phyloP scores from a whole-genome alignment of 805 yeast species.

The Metschnikowia orientalis region DNA sequence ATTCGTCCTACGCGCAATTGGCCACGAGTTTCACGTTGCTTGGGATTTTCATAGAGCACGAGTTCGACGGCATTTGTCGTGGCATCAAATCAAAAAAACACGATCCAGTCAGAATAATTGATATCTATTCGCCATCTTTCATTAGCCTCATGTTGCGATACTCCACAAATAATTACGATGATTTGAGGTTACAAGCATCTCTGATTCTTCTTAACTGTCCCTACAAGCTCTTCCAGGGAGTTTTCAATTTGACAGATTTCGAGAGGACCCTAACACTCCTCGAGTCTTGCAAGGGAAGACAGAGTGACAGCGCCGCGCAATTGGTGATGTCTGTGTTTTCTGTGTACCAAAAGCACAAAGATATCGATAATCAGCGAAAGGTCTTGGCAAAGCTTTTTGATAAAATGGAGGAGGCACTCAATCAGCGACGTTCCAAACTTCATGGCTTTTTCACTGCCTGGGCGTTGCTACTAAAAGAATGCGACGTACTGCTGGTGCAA shows the following conservation, averaged over 20 bases:
- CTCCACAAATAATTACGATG: slow-evolving; percentile 69
- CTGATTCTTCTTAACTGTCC: slow-evolving; percentile 12
- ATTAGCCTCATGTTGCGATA: slow-evolving; percentile 54
- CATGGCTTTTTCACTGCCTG: slow-evolving; percentile 67
- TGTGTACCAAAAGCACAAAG: slow-evolving; percentile 6
- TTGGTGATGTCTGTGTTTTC: slow-evolving; percentile 49
- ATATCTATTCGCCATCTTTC: slow-evolving; percentile 7
- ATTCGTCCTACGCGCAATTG: slow-evolving; percentile 41
- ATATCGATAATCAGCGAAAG: too few species aligned
- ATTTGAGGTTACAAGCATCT: slow-evolving; percentile 45
- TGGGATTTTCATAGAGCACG: slow-evolving; percentile 45
- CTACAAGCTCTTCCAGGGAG: slow-evolving; percentile 2
- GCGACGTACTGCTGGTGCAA: too few species aligned
- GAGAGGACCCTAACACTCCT: slow-evolving; percentile 20
- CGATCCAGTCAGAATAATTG: slow-evolving; percentile 2
- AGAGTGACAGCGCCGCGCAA: slow-evolving; percentile 77
- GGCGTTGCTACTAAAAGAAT: too few species aligned
- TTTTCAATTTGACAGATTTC: slow-evolving; percentile 1
- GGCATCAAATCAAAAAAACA: slow-evolving; percentile 3
- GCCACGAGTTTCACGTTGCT: slow-evolving; percentile 30
- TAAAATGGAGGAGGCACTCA: slow-evolving; percentile 16
- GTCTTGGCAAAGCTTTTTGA: slow-evolving; percentile 3
- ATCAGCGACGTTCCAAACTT: slow-evolving; percentile 33
- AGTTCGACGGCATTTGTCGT: slow-evolving; percentile 19
- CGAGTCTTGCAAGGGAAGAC: slow-evolving; percentile 48